Base-by-base conservation (phyloP, 305 asterid genomes). In the Petunia hybrid region DNA sequence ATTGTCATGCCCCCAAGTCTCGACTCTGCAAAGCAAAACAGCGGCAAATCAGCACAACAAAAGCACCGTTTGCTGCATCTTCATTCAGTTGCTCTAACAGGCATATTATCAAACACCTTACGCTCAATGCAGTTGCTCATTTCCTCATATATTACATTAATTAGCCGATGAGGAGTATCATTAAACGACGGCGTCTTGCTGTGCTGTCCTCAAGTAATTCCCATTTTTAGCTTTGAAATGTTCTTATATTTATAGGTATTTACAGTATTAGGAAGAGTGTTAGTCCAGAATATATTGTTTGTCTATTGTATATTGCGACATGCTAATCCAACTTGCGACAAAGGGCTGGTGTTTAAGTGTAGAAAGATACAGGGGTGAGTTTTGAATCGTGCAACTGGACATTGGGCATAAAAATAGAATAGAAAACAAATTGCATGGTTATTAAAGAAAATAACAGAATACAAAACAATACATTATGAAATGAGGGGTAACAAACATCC, bases 151-250 rank as follows among this genome's bases (percentile, higher is more conserved):
- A 51, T 51, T 14, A 12, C n/a, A 51, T 51, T 14, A 51, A 14
- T 22, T 9, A 61, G 13, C 63, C 85, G 80, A 91, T 88, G 95
- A 89, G 85, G 90, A 87, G 87, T 79, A 63, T 90, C 41, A 78
- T 81, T 78, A 89, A 81, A 69, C 91, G 94, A 61, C 87, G 80
- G 76, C 83, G 84, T 79, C 60, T 43, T 70, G 75, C 82, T 22
- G 42, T 79, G 83, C 88, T 82, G 48, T 84, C 87, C 74, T 53
- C 88, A 73, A 59, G 95, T 92, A 91, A 83, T 82, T 75, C 6
- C 77, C 42, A 5, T 71, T 71, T 46, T 31, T 0, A 22, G 31
- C 31, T 22, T 22, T 22, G 31, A 22, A 22, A 22, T 22, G 31
- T 22, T 22, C 31, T 22, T 22, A 22, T 22, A 22, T 22, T 22